Evolutionary conservation across 2,329 filamentous ascomycete genomes (phyloP), one percentile per base, ranked within the genome.

Genomic region (Ophiostoma populinum): DNA sequence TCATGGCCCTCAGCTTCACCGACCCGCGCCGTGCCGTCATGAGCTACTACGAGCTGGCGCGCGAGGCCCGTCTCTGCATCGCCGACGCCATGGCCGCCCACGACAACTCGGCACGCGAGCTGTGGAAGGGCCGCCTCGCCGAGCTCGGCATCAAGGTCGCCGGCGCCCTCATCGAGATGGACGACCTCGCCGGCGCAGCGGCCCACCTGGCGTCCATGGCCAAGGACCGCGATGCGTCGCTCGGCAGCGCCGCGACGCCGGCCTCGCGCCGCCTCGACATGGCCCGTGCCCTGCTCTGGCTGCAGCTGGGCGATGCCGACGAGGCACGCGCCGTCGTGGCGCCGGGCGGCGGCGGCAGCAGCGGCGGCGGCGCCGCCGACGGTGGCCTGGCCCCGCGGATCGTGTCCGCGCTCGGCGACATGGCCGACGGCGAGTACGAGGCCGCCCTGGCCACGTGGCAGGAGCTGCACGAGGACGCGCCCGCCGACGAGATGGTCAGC

Each of bases 11-110:
- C 30, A 83, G 82, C 1, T 92, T 90, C 43, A 77, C 77, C 4
- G 90, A 98, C 54, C 71, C 76, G 33, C 67, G 87, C 5, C 68
- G 86, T 41, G 80, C 81, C 4, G 76, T 98, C 38, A 87, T 90
- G 65, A 80, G 80, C 29, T 82, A 92, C 51, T 92, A 93, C 51
- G 85, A 93, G 42, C 65, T 95, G 2, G 85, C 77, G 0, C 58
- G 80, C 7, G 83, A 92, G 53, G 82, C 81, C 2, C 65, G 85
- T 13, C 58, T 61, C 2, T 65, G 67, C 38, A 59, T 81, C 5
- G 55, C 59, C 13, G 61, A 57, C 21, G 63, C 70, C 0, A 50
- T 47, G 5, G 48, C 45, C 9, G 47, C 44, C 21, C 59, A 62
- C 25, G 63, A 67, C 8, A 61, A 66, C 34, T 62, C 71, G 1